A percentile compares a stretch with the other conserved stretches of the same genome.
phyloP scores from a whole-genome alignment of 1,284 basidiomycete genomes.

The Xanthoconium separans region DNA sequence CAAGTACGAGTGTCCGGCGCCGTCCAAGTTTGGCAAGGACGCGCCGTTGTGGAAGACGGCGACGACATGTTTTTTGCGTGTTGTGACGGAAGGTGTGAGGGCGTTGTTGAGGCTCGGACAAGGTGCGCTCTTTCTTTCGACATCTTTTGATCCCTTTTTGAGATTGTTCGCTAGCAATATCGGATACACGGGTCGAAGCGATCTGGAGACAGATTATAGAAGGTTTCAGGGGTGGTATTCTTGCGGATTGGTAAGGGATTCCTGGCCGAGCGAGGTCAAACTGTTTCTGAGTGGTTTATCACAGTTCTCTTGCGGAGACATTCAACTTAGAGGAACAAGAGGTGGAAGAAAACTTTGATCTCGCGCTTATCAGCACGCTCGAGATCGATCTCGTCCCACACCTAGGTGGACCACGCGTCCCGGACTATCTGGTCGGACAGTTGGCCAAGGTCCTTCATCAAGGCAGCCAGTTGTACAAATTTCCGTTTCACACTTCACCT shows the following conservation, averaged over 20 bases:
- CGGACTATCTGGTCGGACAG: constrained; percentile 69
- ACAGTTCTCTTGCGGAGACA: constrained; percentile 52
- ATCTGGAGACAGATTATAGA: constrained; percentile 89
- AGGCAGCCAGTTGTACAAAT: constrained; percentile 72
- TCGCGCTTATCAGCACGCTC: constrained; percentile 75
- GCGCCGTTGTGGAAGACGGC: constrained; percentile 91
- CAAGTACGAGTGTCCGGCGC: constrained; percentile 90
- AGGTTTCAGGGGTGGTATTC: constrained; percentile 76
- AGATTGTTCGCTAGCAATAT: constrained; percentile 44
- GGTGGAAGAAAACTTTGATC: constrained; percentile 86
- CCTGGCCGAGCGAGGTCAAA: neutral
- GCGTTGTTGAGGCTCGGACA: constrained; percentile 49
- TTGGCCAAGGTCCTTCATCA: constrained; percentile 74
- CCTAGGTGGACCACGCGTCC: constrained; percentile 67
- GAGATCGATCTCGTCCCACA: constrained; percentile 79
- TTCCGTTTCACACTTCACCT: constrained; percentile 21
- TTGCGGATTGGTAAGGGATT: constrained; percentile 76
- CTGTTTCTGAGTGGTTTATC: neutral
- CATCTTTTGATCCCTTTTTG: neutral
- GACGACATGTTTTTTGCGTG: constrained; percentile 64
- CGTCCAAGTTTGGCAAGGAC: constrained; percentile 84
- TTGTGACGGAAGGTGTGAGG: constrained; percentile 63
- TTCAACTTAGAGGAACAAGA: constrained; percentile 66
- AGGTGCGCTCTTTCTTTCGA: constrained; percentile 34
- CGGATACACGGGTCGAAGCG: constrained; percentile 62